Conservation (phyloP, 352 stramenopile species). For the Pythium rhizo-oryzae region DNA sequence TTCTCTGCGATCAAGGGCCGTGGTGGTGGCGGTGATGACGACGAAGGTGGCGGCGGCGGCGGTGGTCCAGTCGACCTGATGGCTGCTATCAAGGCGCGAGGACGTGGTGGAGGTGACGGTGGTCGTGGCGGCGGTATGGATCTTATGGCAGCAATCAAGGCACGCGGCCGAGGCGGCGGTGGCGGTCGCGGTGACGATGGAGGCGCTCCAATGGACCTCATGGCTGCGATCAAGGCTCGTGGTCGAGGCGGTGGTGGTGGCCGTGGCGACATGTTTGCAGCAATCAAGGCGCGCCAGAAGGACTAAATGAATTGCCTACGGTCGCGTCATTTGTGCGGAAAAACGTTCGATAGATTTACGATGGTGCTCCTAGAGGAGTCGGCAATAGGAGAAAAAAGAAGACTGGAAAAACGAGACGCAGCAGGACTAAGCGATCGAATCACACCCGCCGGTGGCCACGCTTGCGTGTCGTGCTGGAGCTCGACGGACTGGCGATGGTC, state of each 20-base stretch:
- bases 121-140: constrained; percentile 14
- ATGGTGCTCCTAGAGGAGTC: constrained; percentile 27
- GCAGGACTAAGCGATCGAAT: constrained; percentile 4
- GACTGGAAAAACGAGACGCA: background rate
- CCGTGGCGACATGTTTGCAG: constrained; percentile 38
- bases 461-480: background rate
- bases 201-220: constrained; percentile 48
- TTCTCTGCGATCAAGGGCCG: constrained; percentile 40
- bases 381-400: background rate
- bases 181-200: constrained; percentile 7
- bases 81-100: constrained; percentile 30
- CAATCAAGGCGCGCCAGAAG: constrained; percentile 76
- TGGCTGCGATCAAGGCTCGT: constrained; percentile 71
- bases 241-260: constrained; percentile 36
- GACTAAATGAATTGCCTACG: constrained; percentile 23
- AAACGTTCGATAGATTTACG: constrained; percentile 31
- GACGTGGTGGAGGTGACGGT: constrained; percentile 22
- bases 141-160: constrained; percentile 35
- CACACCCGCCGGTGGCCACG: background rate
- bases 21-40: constrained; percentile 38
- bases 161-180: constrained; percentile 19
- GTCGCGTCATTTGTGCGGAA: background rate
- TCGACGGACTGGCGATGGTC: no score
- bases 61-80: constrained; percentile 26
- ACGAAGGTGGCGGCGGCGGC: constrained; percentile 32